Evolutionary conservation across 768 basidiomycete genomes (phyloP).

Genomic region (Auriculariales sp.): DNA sequence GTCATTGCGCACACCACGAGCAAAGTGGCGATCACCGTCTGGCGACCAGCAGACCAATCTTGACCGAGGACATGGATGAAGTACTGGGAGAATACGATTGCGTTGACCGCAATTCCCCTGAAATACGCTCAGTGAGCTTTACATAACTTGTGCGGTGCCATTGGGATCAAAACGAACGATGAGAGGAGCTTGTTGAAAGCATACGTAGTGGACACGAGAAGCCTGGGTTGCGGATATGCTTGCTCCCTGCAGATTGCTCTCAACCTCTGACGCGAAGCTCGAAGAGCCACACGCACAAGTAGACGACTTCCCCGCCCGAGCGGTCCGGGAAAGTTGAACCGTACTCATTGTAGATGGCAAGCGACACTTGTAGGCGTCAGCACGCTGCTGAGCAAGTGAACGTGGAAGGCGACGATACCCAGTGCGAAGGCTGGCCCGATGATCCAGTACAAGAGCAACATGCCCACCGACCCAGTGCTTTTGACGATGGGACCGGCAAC

Average conservation of each 20-base stretch:
- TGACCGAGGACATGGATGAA: conserved; percentile 10
- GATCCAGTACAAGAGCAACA: neutral
- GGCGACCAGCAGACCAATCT: conserved; percentile 9
- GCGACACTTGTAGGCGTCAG: neutral
- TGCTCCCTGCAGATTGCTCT: conserved; percentile 13
- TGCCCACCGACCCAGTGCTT: neutral
- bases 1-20: conserved; percentile 11
- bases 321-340: neutral
- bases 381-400: neutral
- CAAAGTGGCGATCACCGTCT: conserved; percentile 11
- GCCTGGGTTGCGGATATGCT: conserved; percentile 27
- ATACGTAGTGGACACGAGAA: conserved; percentile 28
- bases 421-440: neutral
- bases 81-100: conserved; percentile 16
- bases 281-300: neutral
- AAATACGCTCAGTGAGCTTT: conserved; percentile 3
- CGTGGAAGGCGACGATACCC: neutral
- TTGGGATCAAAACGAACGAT: conserved; percentile 10
- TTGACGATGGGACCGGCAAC: neutral
- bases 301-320: neutral
- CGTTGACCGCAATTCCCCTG: conserved; percentile 11
- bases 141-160: neutral
- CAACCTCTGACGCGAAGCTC: neutral
- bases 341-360: neutral
- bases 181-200: conserved; percentile 20